phyloP scores from a whole-genome alignment of 1,139 yeast genomes.

The Kurtzmaniella quercitrusa region DNA sequence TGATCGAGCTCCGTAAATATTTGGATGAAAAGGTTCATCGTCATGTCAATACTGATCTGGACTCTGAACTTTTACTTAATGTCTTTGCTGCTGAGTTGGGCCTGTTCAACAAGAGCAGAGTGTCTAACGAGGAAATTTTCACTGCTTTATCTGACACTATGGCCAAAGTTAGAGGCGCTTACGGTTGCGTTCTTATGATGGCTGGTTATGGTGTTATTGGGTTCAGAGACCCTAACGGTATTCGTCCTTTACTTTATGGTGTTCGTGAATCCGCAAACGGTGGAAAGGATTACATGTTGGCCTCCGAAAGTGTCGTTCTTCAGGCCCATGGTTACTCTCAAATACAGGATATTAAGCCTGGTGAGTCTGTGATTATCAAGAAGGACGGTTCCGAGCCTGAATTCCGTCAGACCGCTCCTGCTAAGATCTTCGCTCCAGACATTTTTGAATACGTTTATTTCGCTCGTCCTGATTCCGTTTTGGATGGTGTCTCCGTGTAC shows the following conservation, averaged over 20 bases:
- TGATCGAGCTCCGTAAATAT: slow-evolving; percentile 67
- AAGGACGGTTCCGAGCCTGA: slow-evolving; percentile 67
- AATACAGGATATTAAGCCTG: slow-evolving; percentile 83
- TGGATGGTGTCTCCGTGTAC: slow-evolving; percentile 94
- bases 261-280: slow-evolving; percentile 70
- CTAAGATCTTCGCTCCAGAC: slow-evolving; percentile 83
- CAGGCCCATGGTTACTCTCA: slow-evolving; percentile 87
- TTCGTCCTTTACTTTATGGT: slow-evolving; percentile 86
- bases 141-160: slow-evolving; percentile 81
- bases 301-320: slow-evolving; percentile 91
- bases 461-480: slow-evolving; percentile 94
- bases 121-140: slow-evolving; percentile 85
- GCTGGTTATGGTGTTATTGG: slow-evolving; percentile 97
- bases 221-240: slow-evolving; percentile 95
- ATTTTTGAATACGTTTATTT: slow-evolving; percentile 96
- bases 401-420: slow-evolving; percentile 81
- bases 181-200: slow-evolving; percentile 90
- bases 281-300: slow-evolving; percentile 87
- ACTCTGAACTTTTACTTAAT: slow-evolving; percentile 84
- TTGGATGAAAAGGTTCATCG: slow-evolving; percentile 94
- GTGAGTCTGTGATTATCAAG: slow-evolving; percentile 93
- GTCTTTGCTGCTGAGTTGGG: slow-evolving; percentile 90
- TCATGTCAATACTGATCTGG: slow-evolving; percentile 95
- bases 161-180: slow-evolving; percentile 84
- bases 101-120: slow-evolving; percentile 88